These are phyloP conservation scores for Davidsoniella eucalypti DNA, from an alignment of 2,329 filamentous ascomycete species.

Conservation along the genomic window DNA sequence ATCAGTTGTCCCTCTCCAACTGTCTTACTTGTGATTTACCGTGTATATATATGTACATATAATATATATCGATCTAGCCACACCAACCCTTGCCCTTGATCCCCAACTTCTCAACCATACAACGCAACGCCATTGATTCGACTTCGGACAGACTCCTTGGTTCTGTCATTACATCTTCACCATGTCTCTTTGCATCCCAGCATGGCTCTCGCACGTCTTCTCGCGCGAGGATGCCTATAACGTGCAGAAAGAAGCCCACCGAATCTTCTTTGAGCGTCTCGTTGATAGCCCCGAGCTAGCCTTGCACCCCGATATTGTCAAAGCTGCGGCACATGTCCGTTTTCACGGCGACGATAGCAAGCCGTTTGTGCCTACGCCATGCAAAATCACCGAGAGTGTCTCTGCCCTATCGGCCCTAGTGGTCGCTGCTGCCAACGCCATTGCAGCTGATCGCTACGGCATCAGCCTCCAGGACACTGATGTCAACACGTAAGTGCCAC, in stretches of 20 bases:
- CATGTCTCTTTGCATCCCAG: too few species aligned
- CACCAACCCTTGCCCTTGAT: too few species aligned
- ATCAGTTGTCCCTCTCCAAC: too few species aligned
- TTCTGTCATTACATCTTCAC: too few species aligned
- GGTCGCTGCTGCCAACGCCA: conserved; percentile 12
- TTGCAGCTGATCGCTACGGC: conserved; percentile 9
- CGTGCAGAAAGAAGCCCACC: conserved; percentile 3
- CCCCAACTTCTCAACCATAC: too few species aligned
- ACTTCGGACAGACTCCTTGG: too few species aligned
- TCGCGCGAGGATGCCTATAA: neutral
- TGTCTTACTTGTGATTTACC: too few species aligned
- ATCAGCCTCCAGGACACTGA: conserved; percentile 9
- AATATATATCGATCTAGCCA: too few species aligned
- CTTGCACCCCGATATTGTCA: neutral
- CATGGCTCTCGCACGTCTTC: too few species aligned
- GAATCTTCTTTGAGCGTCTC: conserved; percentile 4
- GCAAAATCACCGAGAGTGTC: conserved; percentile 28
- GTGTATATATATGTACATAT: too few species aligned
- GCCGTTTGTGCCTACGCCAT: conserved; percentile 19
- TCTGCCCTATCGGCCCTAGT: conserved; percentile 21
- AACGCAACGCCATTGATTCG: too few species aligned
- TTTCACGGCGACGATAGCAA: conserved; percentile 15
- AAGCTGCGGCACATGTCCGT: neutral
- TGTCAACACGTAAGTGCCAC: conserved; percentile 12
- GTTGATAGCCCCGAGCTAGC: neutral